Conservation (phyloP, 768 basidiomycete species). For the Lyophyllum decastes region DNA sequence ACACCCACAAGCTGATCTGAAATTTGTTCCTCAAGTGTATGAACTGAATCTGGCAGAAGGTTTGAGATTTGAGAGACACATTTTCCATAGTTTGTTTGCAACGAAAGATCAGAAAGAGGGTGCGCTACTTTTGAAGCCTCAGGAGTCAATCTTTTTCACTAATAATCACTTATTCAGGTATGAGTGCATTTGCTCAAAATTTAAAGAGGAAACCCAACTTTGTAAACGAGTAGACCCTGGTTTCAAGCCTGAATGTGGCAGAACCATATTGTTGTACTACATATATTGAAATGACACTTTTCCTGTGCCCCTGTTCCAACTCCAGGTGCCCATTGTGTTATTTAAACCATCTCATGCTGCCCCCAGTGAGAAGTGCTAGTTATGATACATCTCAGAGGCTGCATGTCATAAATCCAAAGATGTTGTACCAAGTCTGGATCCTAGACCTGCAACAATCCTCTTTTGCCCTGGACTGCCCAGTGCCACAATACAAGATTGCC, state of each 20-base stretch:
- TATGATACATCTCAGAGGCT: background rate
- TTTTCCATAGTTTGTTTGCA: conserved; percentile 92
- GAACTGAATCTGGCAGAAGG: conserved; percentile 84
- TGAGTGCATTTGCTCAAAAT: conserved; percentile 94
- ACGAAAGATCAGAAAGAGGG: conserved; percentile 96
- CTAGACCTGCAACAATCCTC: conserved; percentile 59
- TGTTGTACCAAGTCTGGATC: conserved; percentile 58
- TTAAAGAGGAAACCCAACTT: conserved; percentile 88
- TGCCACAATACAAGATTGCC: conserved; percentile 60
- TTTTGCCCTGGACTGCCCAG: conserved; percentile 66
- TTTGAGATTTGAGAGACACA: conserved; percentile 79
- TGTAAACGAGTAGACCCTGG: conserved; percentile 42
- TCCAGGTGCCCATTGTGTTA: conserved; percentile 8
- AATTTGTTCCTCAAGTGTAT: conserved; percentile 50
- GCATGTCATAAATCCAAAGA: background rate
- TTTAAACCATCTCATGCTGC: conserved; percentile 41
- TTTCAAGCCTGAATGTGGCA: background rate
- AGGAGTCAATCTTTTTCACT: conserved; percentile 1
- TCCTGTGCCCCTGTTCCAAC: background rate
- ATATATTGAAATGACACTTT: background rate
- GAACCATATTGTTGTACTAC: background rate
- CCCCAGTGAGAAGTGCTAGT: conserved; percentile 36
- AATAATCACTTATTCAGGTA: conserved; percentile 54
- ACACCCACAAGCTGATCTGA: background rate
- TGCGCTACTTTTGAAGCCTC: conserved; percentile 35